Base-by-base conservation (phyloP, 1,139 yeast species). In the Pichia sp. region DNA sequence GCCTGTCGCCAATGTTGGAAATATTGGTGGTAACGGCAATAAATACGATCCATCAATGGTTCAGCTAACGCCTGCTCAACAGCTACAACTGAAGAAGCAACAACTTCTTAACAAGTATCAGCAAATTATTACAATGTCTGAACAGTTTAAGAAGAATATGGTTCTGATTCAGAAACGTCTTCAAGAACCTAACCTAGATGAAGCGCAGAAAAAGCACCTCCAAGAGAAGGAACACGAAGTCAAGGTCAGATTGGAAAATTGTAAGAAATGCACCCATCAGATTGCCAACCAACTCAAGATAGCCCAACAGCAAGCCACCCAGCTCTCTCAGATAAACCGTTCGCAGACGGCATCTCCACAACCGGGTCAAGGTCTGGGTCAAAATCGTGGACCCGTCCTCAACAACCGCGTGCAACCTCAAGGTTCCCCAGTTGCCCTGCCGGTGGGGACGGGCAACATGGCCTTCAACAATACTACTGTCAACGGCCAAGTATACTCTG, bases 131-230 rank as follows among this genome's bases (percentile, higher is more conserved):
- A 44, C 46, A 15, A 42, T 55, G 32, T 57, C 59, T 6, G 67
- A 64, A 12, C 74, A 67, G 34, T 64, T 71, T 38, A 69, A 67
- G 34, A 60, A 67, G 26, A 72, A 67, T 29, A 37, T 63, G 42
- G 49, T 57, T 29, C 52, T 56, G 3, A 54, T 66, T 27, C 64
- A 62, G 29, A 55, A 56, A n/a, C 60, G 61, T 27, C 62, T 61
- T 34, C 53, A 45, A 20, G 51, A 57, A 36, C 60, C 63, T 8
- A 51, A 48, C 18, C 37, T 62, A 3, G 49, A 67, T 2, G 55
- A 59, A 1, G 60, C 57, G 8, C 51, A 53, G n/a, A 27, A 56
- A 27, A 45, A 49, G 11, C 52, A 50, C 21, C 42, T 53, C n/a
- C 32, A 46, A 13, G 50, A 50, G 21, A 54, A 53, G 29, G 59